A percentile compares a stretch with the other conserved stretches of the same genome.
Conservation (phyloP, 306 rosid genomes). For the Abrus precatorius region DNA sequence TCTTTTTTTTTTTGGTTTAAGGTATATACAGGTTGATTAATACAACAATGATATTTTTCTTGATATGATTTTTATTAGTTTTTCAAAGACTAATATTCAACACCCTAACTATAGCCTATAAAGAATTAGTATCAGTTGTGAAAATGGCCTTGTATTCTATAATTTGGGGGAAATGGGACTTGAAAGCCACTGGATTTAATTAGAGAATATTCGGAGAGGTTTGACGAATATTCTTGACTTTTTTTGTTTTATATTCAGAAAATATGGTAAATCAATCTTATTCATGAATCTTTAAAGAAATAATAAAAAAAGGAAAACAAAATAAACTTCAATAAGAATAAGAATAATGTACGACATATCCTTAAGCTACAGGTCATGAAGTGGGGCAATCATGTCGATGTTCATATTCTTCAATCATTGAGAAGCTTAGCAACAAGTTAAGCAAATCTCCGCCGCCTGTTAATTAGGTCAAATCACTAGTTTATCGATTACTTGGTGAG, state of each 20-base stretch:
- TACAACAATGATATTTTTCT: too few relatives aligned
- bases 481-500: not conserved
- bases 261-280: not conserved
- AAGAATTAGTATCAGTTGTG: too few relatives aligned
- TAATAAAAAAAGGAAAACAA: not conserved
- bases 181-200: not conserved
- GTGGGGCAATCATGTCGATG: conserved; percentile 5
- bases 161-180: not conserved
- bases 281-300: not conserved
- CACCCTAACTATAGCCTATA: too few relatives aligned
- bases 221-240: not conserved
- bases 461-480: not conserved
- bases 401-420: not conserved
- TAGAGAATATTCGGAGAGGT: not conserved
- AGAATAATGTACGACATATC: not conserved
- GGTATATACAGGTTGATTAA: too few relatives aligned
- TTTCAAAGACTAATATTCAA: too few relatives aligned
- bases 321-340: not conserved
- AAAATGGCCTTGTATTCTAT: too few relatives aligned
- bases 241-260: not conserved
- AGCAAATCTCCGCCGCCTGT: not conserved
- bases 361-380: not conserved
- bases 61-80: too few relatives aligned
- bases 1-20: too few relatives aligned
- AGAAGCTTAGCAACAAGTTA: not conserved